Evolutionary conservation across 345 rosid species (phyloP).

Genomic region (Excoecaria cochinchinensis): DNA sequence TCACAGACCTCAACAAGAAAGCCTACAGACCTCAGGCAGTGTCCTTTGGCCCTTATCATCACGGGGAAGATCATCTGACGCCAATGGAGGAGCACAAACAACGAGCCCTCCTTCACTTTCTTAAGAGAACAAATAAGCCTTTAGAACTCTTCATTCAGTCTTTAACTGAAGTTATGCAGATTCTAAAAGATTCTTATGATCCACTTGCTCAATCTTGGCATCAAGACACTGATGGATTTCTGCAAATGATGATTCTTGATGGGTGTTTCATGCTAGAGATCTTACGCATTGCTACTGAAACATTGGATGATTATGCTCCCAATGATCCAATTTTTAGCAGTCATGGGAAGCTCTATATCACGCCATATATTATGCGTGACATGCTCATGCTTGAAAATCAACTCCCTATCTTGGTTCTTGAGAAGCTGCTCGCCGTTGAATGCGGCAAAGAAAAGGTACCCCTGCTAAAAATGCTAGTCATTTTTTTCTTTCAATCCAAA

Average conservation of each 20-base stretch:
- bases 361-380: conserved; percentile 43
- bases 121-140: not conserved
- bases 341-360: conserved; percentile 38
- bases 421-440: conserved; percentile 29
- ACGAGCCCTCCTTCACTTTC: not conserved
- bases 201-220: not conserved
- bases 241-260: not conserved
- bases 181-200: not conserved
- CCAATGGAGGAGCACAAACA: not conserved
- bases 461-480: too few species aligned
- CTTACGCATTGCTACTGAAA: conserved; percentile 13
- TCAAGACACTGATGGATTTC: not conserved
- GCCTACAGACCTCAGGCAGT: conserved; percentile 1
- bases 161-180: not conserved
- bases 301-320: conserved; percentile 28
- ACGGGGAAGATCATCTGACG: not conserved
- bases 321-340: conserved; percentile 48
- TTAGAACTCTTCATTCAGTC: not conserved
- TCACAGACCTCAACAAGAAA: not conserved
- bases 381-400: conserved; percentile 61
- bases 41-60: not conserved
- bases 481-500: not conserved
- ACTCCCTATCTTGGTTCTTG: conserved; percentile 40
- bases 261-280: conserved; percentile 22
- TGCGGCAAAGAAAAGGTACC: conserved; percentile 22